A percentile compares a stretch with the other conserved stretches of the same genome.
Conservation (phyloP, 2,329 filamentous ascomycete species). For the Xylogone sp. region DNA sequence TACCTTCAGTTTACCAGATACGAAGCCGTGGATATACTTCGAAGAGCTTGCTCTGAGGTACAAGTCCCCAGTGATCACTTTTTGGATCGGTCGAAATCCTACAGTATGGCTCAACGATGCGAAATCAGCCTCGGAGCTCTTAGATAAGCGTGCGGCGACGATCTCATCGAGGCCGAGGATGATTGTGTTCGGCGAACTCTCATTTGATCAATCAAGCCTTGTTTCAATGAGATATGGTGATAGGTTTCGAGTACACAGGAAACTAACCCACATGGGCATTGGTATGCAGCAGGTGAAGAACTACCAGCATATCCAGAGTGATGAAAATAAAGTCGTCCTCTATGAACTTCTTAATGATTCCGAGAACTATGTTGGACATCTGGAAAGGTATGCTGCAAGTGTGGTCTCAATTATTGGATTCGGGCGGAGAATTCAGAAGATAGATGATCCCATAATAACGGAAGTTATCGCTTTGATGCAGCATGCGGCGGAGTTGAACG, state of each 20-base stretch:
- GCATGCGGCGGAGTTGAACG: not conserved
- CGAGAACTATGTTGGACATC: conserved; percentile 26
- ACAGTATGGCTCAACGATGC: not conserved
- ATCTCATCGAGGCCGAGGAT: conserved; percentile 33
- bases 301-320: conserved; percentile 31
- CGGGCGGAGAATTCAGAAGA: conserved; percentile 4
- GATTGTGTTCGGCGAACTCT: conserved; percentile 35
- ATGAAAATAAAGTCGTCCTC: conserved; percentile 40
- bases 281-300: not conserved
- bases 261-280: conserved; percentile 24
- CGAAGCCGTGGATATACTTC: not conserved
- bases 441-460: conserved; percentile 7
- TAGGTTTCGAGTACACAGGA: conserved; percentile 35
- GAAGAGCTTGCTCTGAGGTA: not conserved
- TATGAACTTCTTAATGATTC: conserved; percentile 35
- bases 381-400: conserved; percentile 5
- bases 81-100: not conserved
- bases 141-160: conserved; percentile 34
- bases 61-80: not conserved
- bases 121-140: conserved; percentile 16
- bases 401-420: conserved; percentile 12
- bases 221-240: conserved; percentile 37
- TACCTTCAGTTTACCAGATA: not conserved
- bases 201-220: conserved; percentile 36
- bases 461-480: conserved; percentile 2